These are phyloP conservation scores for Earliella scabrosa DNA, from an alignment of 1,284 basidiomycete species.

Conservation along the genomic window DNA sequence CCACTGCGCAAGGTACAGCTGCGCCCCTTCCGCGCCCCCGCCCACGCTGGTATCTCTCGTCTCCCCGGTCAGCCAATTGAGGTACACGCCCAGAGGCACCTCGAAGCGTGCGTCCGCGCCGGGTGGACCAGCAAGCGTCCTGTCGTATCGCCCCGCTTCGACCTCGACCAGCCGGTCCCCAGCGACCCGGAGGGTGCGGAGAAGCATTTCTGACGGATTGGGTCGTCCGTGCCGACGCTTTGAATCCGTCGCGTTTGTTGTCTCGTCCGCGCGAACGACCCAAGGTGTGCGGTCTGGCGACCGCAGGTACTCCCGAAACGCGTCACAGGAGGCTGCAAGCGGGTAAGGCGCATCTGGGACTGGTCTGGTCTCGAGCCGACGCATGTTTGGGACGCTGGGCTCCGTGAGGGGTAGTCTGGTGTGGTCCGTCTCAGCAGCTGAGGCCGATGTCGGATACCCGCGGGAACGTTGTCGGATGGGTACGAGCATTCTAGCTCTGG, in stretches of 20 bases:
- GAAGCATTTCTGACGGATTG: slow-evolving; percentile 10
- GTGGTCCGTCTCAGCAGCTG: too few species aligned
- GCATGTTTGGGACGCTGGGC: neutral
- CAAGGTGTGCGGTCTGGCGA: slow-evolving; percentile 6
- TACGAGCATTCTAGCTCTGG: too few species aligned
- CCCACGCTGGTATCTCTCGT: neutral
- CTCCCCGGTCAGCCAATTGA: slow-evolving; percentile 25
- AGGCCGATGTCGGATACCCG: too few species aligned
- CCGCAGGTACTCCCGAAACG: slow-evolving; percentile 12
- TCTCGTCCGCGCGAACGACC: slow-evolving; percentile 9
- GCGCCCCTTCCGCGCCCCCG: slow-evolving; percentile 9
- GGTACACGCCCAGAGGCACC: slow-evolving; percentile 26
- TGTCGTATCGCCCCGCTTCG: slow-evolving; percentile 30
- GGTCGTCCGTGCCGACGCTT: neutral
- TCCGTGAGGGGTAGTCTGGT: too few species aligned
- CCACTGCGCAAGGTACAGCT: slow-evolving; percentile 35
- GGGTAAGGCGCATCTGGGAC: slow-evolving; percentile 6
- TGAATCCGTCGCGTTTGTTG: too few species aligned
- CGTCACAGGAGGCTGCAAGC: neutral
- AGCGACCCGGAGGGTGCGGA: slow-evolving; percentile 16
- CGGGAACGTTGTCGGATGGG: too few species aligned
- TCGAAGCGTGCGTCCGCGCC: slow-evolving; percentile 19
- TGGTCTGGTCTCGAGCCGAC: neutral
- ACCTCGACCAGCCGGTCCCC: slow-evolving; percentile 29
- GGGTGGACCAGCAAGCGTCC: neutral